Base-by-base conservation (phyloP, 2,329 filamentous ascomycete species). In the Macrophomina phaseolina region DNA sequence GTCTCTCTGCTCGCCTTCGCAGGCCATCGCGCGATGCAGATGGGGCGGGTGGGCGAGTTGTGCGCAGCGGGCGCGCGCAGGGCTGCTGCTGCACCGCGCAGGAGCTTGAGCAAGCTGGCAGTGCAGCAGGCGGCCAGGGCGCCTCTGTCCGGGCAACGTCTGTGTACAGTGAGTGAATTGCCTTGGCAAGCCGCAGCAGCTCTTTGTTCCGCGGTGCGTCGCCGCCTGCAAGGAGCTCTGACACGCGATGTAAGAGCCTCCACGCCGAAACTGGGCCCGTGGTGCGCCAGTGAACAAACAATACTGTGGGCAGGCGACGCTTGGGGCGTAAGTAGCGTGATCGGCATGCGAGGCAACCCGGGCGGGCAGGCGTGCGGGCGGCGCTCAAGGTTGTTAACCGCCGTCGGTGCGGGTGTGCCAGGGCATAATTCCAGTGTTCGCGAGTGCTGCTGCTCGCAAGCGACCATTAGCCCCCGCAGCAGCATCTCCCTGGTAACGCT, bases 381-480 rank as follows among this genome's bases (percentile, higher is more conserved):
- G 45, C 58, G 58, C n/a, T 51, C 53, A 42, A 53, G 61, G 61
- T 32, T 52, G 61, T 53, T 65, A 65, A 65, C 63, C 63, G 63
- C 63, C 51, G 49, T 49, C 30, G 30, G 58, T 38, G 58, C 58
- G 45, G 56, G 56, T 61, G 56, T 61, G 56, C 56, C 56, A 61
- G 56, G 56, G 58, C 58, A 67, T 55, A 64, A 64, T 67, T 64
- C 65, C 58, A 67, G 66, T 64, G 66, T 67, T 65, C 66, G 61
- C 58, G 66, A 67, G 49, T 45, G 58, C 64, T 66, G 52, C 64
- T 61, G 30, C 63, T 60, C 56, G 49, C 65, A 67, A 67, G 72
- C 71, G 65, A 66, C 48, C 60, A 66, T 72, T 71, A 71, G 73
- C 69, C 75, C 71, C 68, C 71, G 66, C 69, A 66, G 68, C 70